Percentiles rank a stretch among this genome's conserved stretches.
phyloP scores from a whole-genome alignment of 2,329 filamentous ascomycete genomes.

The Zasmidium citrigriseum region DNA sequence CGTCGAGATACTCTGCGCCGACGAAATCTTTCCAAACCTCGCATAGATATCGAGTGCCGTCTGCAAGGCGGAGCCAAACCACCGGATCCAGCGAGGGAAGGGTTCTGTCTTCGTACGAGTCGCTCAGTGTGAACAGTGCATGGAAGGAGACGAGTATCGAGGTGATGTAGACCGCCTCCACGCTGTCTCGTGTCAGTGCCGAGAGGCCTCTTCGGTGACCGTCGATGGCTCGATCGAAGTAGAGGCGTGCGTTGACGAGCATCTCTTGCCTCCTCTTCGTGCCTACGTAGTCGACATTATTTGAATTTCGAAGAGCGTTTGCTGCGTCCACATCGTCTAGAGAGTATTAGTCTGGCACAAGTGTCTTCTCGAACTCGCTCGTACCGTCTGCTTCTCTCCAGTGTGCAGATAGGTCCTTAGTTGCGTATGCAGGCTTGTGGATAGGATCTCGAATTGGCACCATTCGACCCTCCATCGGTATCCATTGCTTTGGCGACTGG shows the following conservation, averaged over 20 bases:
- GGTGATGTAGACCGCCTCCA: conserved; percentile 25
- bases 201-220: conserved; percentile 23
- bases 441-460: conserved; percentile 8
- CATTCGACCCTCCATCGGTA: conserved; percentile 20
- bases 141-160: conserved; percentile 27
- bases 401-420: neutral
- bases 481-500: conserved; percentile 17
- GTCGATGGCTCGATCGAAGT: conserved; percentile 30
- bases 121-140: conserved; percentile 27
- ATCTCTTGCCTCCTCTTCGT: conserved; percentile 21
- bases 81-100: conserved; percentile 22
- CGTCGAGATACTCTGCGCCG: conserved; percentile 16
- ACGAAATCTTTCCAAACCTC: conserved; percentile 18
- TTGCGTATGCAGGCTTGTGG: conserved; percentile 1
- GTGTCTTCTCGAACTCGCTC: neutral
- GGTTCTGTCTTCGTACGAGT: conserved; percentile 18
- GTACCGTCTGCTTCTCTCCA: conserved; percentile 3
- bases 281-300: conserved; percentile 4
- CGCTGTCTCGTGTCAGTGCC: conserved; percentile 18
- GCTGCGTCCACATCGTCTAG: conserved; percentile 2
- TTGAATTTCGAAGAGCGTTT: conserved; percentile 3
- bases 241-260: conserved; percentile 24
- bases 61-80: conserved; percentile 27
- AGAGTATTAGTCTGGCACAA: neutral
- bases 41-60: conserved; percentile 22